Evolutionary conservation across 2,329 filamentous ascomycete genomes (phyloP), one percentile per base, ranked within the genome.

Genomic region (Neocucurbitaria cava): DNA sequence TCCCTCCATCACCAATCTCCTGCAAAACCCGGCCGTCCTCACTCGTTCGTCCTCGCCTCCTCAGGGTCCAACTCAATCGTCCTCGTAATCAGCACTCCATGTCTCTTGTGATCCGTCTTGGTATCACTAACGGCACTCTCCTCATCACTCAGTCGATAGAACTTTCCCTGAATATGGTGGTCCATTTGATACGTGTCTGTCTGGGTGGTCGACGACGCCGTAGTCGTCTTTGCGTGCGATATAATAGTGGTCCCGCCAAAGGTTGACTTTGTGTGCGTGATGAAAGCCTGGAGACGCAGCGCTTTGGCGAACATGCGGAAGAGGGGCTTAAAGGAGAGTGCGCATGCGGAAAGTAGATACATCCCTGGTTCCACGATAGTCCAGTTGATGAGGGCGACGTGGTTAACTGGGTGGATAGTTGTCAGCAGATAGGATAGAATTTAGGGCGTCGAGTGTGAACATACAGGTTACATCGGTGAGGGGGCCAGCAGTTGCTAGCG

Each of bases 311-410:
- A 31, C 50, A 62, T 60, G 26, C 61, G 55, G 45, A 69, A 64
- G 21, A 71, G 54, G 1, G 65, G 68, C 47, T 65, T 69, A 52
- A 69, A 68, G 9, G 54, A 61, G 7, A 71, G 49, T 1, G 64
- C 54, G 42, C 66, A 70, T 1, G 68, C 62, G 8, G 61, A 59
- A 38, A 67, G 46, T 10, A 70, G 58, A 35, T 71, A 71, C 30
- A 70, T 61, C 5, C 62, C 64, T 2, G 68, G 66, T 38, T 71
- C 66, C 8, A 69, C 58, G 5, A 68, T 65, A 1, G 68, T 65
- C 65, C 65, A 70, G 44, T 66, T 64, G 17, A 68, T 35, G 17
- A 68, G 49, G 9, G 60, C 42, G 17, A 59, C 54, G 44, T 62
- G 46, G 10, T 54, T 62, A 28, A 23, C 59, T 65, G 31, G 3